Percentiles rank a stretch among this genome's conserved stretches.
Conservation (phyloP, 164 flowering plant species). For the Tetracentron sinense region DNA sequence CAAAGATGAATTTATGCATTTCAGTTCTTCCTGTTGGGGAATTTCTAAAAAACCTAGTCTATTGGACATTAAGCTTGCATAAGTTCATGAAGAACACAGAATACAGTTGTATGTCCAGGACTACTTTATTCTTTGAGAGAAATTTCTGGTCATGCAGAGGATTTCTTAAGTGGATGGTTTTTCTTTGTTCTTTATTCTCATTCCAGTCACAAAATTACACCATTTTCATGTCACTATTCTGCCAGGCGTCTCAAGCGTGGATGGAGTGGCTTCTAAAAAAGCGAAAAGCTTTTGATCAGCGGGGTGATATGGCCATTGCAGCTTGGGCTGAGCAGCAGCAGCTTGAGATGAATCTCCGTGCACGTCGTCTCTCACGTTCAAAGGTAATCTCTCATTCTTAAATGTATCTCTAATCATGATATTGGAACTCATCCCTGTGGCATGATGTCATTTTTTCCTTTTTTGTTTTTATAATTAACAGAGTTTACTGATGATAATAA, state of each 20-base stretch:
- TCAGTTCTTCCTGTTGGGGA: too few relatives aligned
- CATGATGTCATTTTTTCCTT: too few relatives aligned
- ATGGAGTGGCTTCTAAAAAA: slow-evolving; percentile 95
- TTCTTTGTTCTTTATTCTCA: neutral
- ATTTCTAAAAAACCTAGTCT: too few relatives aligned
- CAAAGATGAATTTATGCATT: too few relatives aligned
- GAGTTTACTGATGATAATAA: too few relatives aligned
- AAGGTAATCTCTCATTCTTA: slow-evolving; percentile 49
- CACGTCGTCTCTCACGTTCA: slow-evolving; percentile 79
- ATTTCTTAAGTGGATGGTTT: neutral
- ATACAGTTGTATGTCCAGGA: too few relatives aligned
- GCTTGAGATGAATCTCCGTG: slow-evolving; percentile 78
- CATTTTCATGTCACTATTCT: slow-evolving; percentile 4
- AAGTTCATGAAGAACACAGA: too few relatives aligned
- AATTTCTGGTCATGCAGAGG: neutral
- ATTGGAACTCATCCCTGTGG: neutral
- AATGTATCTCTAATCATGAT: neutral
- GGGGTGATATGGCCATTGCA: slow-evolving; percentile 96
- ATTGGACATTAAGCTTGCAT: too few relatives aligned
- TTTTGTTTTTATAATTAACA: too few relatives aligned
- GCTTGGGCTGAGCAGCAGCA: slow-evolving; percentile 99
- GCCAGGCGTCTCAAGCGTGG: slow-evolving; percentile 98
- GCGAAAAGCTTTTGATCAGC: slow-evolving; percentile 92
- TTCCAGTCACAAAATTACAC: neutral
- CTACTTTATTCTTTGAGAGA: neutral